Base-by-base conservation (phyloP, 805 yeast species). In the Candida rishiriensis region DNA sequence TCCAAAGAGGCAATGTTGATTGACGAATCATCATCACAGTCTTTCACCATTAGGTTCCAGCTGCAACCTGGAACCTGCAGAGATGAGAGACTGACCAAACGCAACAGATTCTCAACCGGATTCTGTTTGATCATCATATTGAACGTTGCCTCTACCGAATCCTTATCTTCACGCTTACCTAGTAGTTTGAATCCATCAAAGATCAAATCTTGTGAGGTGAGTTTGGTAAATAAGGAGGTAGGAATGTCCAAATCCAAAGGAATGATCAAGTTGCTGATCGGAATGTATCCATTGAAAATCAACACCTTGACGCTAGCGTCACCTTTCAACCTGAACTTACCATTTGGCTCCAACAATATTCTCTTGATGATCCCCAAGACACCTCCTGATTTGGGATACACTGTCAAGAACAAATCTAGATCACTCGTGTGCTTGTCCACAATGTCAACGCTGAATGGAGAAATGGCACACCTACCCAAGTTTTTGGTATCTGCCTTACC, bases 21-120 rank as follows among this genome's bases (percentile, higher is more conserved):
- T 1, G 53, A 48, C 12, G 64, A 61, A 1, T 53, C 34, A 2
- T 54, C 53, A 28, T 53, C 26, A 50, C 78, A 73, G 50, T 68
- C 73, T 8, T 66, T 56, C 14, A 70, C 45, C 10, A 55, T 51
- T 2, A 71, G 10, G 14, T 60, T 56, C 75, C 76, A 72, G 4
- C 52, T 45, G 7, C 70, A 43, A 9, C 46, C 36, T 10, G 78
- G 77, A 5, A 72, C 46, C 13, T 50, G 17, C 49, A 57, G 42
- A 10, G 40, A 38, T 3, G 40, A 41, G 8, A 48, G 31, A n/a
- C 41, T 41, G 3, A 49, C 17, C 6, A 47, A 17, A 5, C 38
- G 29, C 14, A 52, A 39, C 15, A 52, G 36, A 9, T 46, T 43
- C n/a, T 34, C 42, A 21, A 52, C 26, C 6, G 56, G 56, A 42